Evolutionary conservation across 1,139 yeast genomes (phyloP).

Genomic region (Saccharomyces hybrid): DNA sequence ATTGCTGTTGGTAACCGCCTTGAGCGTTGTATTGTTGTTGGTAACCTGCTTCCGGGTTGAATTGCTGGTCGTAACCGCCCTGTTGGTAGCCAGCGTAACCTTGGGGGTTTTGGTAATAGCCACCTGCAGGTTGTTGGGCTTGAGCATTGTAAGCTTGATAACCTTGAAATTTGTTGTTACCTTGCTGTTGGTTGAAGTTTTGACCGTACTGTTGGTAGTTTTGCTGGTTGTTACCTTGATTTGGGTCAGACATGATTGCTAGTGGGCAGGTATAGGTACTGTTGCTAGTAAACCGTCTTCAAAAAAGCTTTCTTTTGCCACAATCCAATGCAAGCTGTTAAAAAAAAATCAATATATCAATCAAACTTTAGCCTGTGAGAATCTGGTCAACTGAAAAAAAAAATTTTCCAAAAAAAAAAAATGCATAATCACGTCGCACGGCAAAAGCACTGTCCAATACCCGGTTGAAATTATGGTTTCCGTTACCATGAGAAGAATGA

Average conservation of each 20-base stretch:
- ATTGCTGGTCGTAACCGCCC: slow-evolving; percentile 19
- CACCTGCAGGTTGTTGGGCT: slow-evolving; percentile 15
- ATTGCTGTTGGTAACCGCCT: slow-evolving; percentile 20
- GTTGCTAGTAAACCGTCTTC: not conserved
- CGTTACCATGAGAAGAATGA: no score
- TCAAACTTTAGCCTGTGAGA: not conserved
- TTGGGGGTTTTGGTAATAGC: slow-evolving; percentile 27
- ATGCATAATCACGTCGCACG: not conserved
- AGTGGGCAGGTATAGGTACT: not conserved
- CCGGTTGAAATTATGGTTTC: not conserved
- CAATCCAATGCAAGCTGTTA: not conserved
- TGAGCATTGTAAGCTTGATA: slow-evolving; percentile 23
- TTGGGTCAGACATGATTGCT: slow-evolving; percentile 25
- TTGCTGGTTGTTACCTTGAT: slow-evolving; percentile 32
- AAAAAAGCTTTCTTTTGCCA: not conserved
- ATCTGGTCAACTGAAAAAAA: not conserved
- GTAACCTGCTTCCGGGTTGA: slow-evolving; percentile 19
- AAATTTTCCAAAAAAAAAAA: not conserved
- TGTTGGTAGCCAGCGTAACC: slow-evolving; percentile 17
- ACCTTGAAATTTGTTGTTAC: slow-evolving; percentile 27
- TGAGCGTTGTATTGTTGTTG: slow-evolving; percentile 19
- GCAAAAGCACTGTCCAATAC: not conserved
- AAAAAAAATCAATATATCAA: not conserved
- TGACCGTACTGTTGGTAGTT: slow-evolving; percentile 30
- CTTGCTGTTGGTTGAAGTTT: slow-evolving; percentile 27